Percentiles rank a stretch among this genome's conserved stretches.
These are phyloP conservation scores for Solanum pennellii DNA, from an alignment of 257 asterid species.

Conservation along the genomic window DNA sequence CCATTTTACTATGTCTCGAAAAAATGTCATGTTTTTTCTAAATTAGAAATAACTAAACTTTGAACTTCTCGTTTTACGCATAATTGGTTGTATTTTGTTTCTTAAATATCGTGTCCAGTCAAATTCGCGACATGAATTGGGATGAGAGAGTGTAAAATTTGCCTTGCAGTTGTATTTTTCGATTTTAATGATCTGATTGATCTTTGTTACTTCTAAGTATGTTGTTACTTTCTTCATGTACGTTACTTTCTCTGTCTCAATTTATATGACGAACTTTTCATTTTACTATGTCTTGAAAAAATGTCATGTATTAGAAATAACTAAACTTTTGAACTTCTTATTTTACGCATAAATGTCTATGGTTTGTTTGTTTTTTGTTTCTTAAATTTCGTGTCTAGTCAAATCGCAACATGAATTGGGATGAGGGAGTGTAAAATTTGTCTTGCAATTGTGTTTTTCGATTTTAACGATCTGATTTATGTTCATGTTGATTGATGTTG, in stretches of 20 bases:
- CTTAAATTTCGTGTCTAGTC: neutral
- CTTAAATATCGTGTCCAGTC: neutral
- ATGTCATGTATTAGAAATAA: neutral
- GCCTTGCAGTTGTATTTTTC: neutral
- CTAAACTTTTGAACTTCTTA: neutral
- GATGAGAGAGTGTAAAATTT: neutral
- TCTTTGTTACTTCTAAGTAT: constrained; percentile 64
- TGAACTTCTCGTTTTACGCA: neutral
- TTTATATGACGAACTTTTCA: neutral
- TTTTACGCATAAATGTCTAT: neutral
- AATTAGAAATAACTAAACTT: neutral
- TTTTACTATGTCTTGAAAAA: neutral
- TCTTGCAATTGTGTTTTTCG: neutral
- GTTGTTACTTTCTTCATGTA: neutral
- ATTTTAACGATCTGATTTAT: neutral
- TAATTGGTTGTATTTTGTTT: neutral
- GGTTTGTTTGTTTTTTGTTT: neutral
- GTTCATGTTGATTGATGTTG: neutral
- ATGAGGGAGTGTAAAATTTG: neutral
- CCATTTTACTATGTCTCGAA: neutral
- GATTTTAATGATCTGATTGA: neutral
- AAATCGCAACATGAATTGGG: neutral
- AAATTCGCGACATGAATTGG: neutral
- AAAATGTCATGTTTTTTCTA: neutral
- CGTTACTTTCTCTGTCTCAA: neutral